Evolutionary conservation across 345 rosid species (phyloP).

Genomic region (Cochlearia excelsa): DNA sequence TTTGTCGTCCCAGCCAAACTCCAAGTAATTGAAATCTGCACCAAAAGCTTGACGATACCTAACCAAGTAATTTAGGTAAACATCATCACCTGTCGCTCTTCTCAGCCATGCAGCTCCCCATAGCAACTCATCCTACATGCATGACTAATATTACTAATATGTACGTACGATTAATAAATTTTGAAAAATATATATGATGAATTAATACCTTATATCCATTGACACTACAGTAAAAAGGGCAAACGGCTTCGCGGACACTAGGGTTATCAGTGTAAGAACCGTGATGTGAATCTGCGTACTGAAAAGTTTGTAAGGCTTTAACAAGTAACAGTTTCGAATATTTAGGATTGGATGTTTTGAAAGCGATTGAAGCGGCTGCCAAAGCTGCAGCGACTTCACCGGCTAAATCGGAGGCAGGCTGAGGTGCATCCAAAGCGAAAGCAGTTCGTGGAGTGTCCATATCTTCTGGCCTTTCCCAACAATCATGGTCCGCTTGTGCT

Average conservation of each 20-base stretch:
- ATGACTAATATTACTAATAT: background rate
- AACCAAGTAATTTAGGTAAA: constrained; percentile 41
- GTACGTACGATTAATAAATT: no score
- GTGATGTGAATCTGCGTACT: constrained; percentile 56
- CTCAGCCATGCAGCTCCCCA: constrained; percentile 91
- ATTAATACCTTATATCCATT: constrained; percentile 55
- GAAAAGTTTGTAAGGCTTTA: constrained; percentile 58
- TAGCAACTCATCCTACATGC: constrained; percentile 67
- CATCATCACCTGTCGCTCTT: constrained; percentile 50
- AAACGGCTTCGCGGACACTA: constrained; percentile 42
- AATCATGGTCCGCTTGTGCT: constrained; percentile 55
- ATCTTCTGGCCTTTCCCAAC: constrained; percentile 93
- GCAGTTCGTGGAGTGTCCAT: constrained; percentile 86
- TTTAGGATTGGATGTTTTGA: constrained; percentile 32
- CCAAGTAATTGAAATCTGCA: constrained; percentile 31
- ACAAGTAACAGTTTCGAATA: constrained; percentile 47
- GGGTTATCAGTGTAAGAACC: constrained; percentile 51
- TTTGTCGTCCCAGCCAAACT: constrained; percentile 88
- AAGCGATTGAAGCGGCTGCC: constrained; percentile 74
- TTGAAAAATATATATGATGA: constrained; percentile 1
- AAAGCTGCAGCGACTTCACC: constrained; percentile 83
- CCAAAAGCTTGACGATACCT: constrained; percentile 26
- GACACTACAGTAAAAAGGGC: constrained; percentile 77
- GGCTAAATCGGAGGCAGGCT: constrained; percentile 77
- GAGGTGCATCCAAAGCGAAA: constrained; percentile 46